Base-by-base conservation (phyloP, 345 rosid genomes). In the Dipteronia sinensis region DNA sequence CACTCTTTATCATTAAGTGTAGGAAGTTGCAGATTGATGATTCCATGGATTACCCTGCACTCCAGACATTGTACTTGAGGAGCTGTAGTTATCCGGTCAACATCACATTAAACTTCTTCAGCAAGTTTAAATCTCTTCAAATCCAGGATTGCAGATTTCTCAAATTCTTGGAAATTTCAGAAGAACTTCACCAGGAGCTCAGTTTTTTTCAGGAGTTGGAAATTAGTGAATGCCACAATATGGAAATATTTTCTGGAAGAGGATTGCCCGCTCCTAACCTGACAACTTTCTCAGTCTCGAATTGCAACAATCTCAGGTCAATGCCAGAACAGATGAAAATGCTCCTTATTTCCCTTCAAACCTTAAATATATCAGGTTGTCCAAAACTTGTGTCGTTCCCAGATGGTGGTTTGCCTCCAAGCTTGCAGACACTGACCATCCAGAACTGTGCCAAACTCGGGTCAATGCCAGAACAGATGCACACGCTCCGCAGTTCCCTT, bases 261-360 rank as follows among this genome's bases (percentile, higher is more conserved):
- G 49, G 5, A 40, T 66, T 62, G 64, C 7, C 22, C 8, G 25
- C 65, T 65, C 81, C 78, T 19, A 55, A 40, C 1, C 22, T 68
- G 46, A 75, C 76, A 47, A 51, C 69, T 46, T 56, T 74, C 65
- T 67, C 82, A 7, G 34, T 78, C 76, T 20, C 78, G 1, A 78
- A 81, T 58, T 78, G 84, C 78, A 34, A 75, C 55, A n/a, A 44
- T 72, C 75, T 76, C n/a, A n/a, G n/a, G n/a, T n/a, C n/a, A n/a
- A n/a, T n/a, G n/a, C n/a, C n/a, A n/a, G n/a, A n/a, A n/a, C n/a
- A n/a, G n/a, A n/a, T n/a, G n/a, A n/a, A n/a, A n/a, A n/a, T n/a
- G n/a, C n/a, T n/a, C n/a, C n/a, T n/a, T n/a, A n/a, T n/a, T n/a
- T n/a, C n/a, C n/a, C n/a, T n/a, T n/a, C n/a, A n/a, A n/a, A n/a